Conservation (phyloP, 768 basidiomycete genomes). For the Phylloporus arenicola region DNA sequence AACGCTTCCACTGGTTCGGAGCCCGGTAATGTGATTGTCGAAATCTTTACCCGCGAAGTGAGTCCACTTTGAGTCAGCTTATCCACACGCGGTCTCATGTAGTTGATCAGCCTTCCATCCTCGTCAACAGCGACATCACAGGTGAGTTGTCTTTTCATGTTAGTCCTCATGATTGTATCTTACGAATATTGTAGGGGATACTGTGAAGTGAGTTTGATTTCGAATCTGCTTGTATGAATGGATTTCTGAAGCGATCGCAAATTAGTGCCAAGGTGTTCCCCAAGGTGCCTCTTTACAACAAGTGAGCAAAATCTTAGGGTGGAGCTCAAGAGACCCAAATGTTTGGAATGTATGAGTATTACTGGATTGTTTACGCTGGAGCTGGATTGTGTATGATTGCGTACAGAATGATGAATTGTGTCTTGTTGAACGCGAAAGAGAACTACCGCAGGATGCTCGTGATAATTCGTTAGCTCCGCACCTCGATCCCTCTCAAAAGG, state of each 20-base stretch:
- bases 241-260: neutral
- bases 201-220: neutral
- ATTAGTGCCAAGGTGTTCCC: neutral
- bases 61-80: neutral
- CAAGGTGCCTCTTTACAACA: neutral
- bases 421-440: no score
- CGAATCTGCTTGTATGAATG: no score
- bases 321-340: neutral
- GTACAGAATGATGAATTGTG: neutral
- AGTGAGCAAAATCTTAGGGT: neutral
- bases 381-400: neutral
- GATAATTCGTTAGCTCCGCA: no score
- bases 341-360: neutral
- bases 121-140: neutral
- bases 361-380: neutral
- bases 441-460: no score
- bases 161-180: no score
- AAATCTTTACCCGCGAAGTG: neutral
- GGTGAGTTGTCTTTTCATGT: no score
- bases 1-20: neutral
- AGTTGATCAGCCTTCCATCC: neutral
- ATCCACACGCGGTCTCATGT: neutral
- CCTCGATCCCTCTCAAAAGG: no score
- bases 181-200: neutral
- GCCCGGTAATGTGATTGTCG: neutral